Conservation (phyloP, 2,329 filamentous ascomycete genomes). For the Berkeleyomyces rouxiae region DNA sequence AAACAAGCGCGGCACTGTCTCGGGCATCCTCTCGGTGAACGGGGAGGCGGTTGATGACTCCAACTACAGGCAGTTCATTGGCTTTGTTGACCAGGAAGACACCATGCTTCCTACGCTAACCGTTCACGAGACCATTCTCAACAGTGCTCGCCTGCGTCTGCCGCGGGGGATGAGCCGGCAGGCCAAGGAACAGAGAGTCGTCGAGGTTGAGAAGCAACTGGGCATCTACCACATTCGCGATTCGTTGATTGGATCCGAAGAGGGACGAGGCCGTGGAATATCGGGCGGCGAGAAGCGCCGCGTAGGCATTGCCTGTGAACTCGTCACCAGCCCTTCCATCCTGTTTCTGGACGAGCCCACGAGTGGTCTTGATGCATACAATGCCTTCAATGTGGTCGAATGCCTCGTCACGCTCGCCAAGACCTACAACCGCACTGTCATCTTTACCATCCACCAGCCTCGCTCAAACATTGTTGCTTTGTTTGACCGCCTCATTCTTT, state of each 20-base stretch:
- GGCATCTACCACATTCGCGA: slow-evolving; percentile 90
- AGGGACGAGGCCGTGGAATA: slow-evolving; percentile 84
- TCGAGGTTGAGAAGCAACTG: slow-evolving; percentile 88
- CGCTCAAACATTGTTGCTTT: slow-evolving; percentile 95
- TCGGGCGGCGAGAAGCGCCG: slow-evolving; percentile 93
- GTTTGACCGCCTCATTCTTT: slow-evolving; percentile 82
- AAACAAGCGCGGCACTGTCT: slow-evolving; percentile 72
- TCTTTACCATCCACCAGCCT: slow-evolving; percentile 97
- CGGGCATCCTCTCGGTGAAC: slow-evolving; percentile 80
- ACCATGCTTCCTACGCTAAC: slow-evolving; percentile 91
- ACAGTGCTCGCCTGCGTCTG: slow-evolving; percentile 79
- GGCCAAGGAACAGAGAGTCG: slow-evolving; percentile 80
- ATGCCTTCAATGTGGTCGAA: slow-evolving; percentile 95
- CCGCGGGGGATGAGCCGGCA: slow-evolving; percentile 75
- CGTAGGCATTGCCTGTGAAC: slow-evolving; percentile 91
- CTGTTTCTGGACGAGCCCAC: slow-evolving; percentile 95
- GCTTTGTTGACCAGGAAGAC: slow-evolving; percentile 96
- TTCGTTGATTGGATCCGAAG: slow-evolving; percentile 89
- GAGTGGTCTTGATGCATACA: slow-evolving; percentile 87
- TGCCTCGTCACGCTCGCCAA: slow-evolving; percentile 89
- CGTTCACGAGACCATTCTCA: slow-evolving; percentile 93
- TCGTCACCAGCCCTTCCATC: slow-evolving; percentile 93
- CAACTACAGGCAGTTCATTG: slow-evolving; percentile 82
- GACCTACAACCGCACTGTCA: slow-evolving; percentile 89
- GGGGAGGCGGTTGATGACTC: slow-evolving; percentile 73